These are phyloP conservation scores for Apiotrichum porosum DNA, from an alignment of 1,284 basidiomycete species.

Conservation along the genomic window DNA sequence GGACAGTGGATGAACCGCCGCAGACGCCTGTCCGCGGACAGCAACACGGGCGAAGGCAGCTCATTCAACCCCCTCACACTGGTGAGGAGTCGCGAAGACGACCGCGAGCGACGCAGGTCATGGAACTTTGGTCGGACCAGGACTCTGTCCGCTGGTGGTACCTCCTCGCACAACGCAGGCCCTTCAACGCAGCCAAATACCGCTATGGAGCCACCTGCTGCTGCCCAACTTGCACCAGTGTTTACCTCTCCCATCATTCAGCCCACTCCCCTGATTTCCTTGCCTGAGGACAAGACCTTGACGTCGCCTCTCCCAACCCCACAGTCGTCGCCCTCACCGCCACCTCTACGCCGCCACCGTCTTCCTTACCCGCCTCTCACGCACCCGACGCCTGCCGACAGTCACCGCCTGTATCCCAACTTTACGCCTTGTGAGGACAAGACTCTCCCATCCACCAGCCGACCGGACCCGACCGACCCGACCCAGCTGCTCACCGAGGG, in stretches of 20 bases:
- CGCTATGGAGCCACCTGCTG: no score
- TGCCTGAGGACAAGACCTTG: constrained; percentile 4
- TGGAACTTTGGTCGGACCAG: no score
- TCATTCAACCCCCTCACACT: neutral
- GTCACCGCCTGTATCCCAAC: constrained; percentile 40
- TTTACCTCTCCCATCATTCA: neutral
- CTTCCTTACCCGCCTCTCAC: constrained; percentile 25
- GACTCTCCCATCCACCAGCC: neutral
- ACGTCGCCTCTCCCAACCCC: neutral
- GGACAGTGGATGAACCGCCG: neutral
- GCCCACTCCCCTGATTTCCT: neutral
- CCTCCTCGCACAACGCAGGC: no score
- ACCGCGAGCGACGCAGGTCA: no score
- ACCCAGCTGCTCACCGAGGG: neutral
- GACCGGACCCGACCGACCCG: neutral
- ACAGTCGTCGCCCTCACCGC: neutral
- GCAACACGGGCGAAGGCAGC: neutral
- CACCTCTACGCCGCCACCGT: neutral
- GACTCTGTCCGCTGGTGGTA: no score
- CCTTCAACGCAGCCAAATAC: no score
- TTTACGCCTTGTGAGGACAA: constrained; percentile 24
- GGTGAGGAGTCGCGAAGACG: neutral
- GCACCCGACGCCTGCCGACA: constrained; percentile 32
- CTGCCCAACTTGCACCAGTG: no score
- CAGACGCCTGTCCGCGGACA: neutral